A percentile compares a stretch with the other conserved stretches of the same genome.
Conservation (phyloP, 805 yeast genomes). For the Teunomyces stri region DNA sequence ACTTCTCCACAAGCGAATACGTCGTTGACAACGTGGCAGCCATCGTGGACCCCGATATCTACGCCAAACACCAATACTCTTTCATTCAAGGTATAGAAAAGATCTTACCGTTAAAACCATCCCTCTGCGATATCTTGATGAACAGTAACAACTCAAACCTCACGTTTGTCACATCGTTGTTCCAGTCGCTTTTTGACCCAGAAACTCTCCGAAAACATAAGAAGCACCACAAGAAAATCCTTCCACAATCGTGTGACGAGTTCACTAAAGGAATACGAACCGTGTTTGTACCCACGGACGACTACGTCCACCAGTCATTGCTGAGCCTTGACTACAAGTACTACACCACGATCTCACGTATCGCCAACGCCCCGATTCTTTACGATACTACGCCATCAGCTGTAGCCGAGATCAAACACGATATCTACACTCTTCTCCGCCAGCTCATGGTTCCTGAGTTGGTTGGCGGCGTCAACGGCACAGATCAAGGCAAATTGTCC, state of each 20-base stretch:
- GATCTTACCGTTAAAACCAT: constrained; percentile 36
- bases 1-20: constrained; percentile 26
- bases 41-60: constrained; percentile 57
- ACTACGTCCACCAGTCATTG: constrained; percentile 21
- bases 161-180: constrained; percentile 24
- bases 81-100: constrained; percentile 63
- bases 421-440: constrained; percentile 25
- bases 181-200: constrained; percentile 24
- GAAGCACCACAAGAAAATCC: not conserved
- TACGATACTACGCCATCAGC: constrained; percentile 31
- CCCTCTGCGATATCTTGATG: constrained; percentile 36
- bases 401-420: constrained; percentile 26
- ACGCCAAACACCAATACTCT: constrained; percentile 62
- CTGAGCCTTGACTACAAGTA: constrained; percentile 26
- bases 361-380: constrained; percentile 7
- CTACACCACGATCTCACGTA: constrained; percentile 14
- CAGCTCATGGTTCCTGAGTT: constrained; percentile 23
- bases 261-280: constrained; percentile 27
- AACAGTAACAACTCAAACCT: constrained; percentile 21
- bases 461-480: constrained; percentile 31
- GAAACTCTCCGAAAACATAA: constrained; percentile 1
- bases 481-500: constrained; percentile 7
- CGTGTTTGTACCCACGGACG: constrained; percentile 35
- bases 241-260: constrained; percentile 24
- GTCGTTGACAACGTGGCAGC: constrained; percentile 43